A percentile compares a stretch with the other conserved stretches of the same genome.
phyloP scores from a whole-genome alignment of 2,329 filamentous ascomycete genomes.

The Chalara sp. region DNA sequence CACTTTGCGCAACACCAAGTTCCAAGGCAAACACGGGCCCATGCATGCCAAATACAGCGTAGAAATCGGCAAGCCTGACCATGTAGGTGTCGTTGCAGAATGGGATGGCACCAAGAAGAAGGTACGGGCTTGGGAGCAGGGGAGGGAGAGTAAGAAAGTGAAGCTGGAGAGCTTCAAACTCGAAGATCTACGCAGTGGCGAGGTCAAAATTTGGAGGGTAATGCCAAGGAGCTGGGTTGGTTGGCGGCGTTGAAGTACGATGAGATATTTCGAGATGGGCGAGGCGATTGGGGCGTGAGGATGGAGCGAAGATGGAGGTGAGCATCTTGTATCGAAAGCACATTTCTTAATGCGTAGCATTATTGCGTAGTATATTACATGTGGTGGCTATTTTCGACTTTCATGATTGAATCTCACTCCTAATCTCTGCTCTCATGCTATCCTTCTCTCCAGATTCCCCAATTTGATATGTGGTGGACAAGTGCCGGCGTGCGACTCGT shows the following conservation, averaged over 20 bases:
- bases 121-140: conserved; percentile 91
- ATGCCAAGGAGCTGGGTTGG: conserved; percentile 90
- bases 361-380: neutral
- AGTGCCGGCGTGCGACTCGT: too few species aligned
- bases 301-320: neutral
- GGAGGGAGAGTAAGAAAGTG: conserved; percentile 85
- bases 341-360: neutral
- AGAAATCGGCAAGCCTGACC: conserved; percentile 80
- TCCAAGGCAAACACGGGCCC: conserved; percentile 89
- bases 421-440: too few species aligned
- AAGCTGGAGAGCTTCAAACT: conserved; percentile 92
- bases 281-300: neutral
- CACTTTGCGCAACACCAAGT: conserved; percentile 84
- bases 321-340: neutral
- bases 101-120: conserved; percentile 99
- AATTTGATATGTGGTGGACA: too few species aligned
- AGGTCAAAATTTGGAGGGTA: conserved; percentile 95
- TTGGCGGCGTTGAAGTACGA: conserved; percentile 54
- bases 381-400: neutral
- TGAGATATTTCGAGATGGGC: neutral
- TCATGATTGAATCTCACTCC: neutral
- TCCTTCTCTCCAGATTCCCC: too few species aligned
- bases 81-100: conserved; percentile 86
- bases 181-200: conserved; percentile 83
- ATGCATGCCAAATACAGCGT: conserved; percentile 91